Evolutionary conservation across 495 filamentous ascomycete genomes (phyloP), one percentile per base, ranked within the genome.

Genomic region (Hyaloscypha bicolor): DNA sequence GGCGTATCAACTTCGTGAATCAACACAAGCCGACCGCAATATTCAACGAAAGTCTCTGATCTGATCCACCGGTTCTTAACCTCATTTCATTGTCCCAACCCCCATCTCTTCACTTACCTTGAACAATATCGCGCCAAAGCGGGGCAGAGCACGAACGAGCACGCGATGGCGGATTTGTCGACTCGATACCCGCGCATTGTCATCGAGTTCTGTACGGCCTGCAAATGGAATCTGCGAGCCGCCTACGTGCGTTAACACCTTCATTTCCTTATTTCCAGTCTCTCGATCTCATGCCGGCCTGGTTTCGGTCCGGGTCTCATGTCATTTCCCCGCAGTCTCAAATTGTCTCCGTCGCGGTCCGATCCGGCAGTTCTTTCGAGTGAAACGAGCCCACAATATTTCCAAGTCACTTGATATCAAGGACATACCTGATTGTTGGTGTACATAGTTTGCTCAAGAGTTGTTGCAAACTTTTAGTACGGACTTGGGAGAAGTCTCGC

Each of bases 391-490:
- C 25, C 57, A 37, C 22, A 37, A 22, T 56, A 6, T 32, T 56
- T n/a, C 25, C 21, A 6, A 22, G 11, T 56, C 21, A 56, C 9
- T 25, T 56, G 8, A 25, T 29, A 1, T 29, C 5, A 29, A 56
- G 21, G 19, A 11, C 1, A 56, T 11, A 16, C 16, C 42, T 48
- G 42, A 48, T 48, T 37, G 16, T 48, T 14, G 42, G 4, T 14
- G 16, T 48, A 12, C 14, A 60, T 51, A 67, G 45, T 62, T 91
- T 79, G 93, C 91, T 55, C 95, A 99, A 86, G 95, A 99, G 79
- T 91, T 99, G 62, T 89, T 99, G 66, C 95, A 92, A n/a, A 99
- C 95, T 8, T 99, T 99, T 81, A 83, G 85, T 60, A 93, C 88
- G 14, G 82, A 88, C 63, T 83, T 99, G 0, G 93, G 94, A 55